Percentiles rank a stretch among this genome's conserved stretches.
Evolutionary conservation across 148 eudicot species (phyloP).

Genomic region (Fagopyrum esculentum): DNA sequence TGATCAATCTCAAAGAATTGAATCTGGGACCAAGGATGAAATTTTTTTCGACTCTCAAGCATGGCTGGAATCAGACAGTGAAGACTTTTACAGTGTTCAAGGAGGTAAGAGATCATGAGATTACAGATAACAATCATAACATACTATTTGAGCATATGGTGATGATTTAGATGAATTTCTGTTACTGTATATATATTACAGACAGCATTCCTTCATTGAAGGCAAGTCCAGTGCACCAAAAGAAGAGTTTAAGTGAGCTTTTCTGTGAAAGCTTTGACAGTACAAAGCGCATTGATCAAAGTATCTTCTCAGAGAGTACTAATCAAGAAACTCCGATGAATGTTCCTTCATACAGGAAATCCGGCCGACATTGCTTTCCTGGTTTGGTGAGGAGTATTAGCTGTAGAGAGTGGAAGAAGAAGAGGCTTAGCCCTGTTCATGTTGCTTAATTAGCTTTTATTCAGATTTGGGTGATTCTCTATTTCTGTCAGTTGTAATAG

Average conservation of each 20-base stretch:
- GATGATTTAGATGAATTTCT: not conserved
- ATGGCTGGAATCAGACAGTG: constrained; percentile 12
- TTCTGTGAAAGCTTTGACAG: no score
- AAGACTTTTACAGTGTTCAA: constrained; percentile 15
- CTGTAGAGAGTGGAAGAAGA: constrained; percentile 14
- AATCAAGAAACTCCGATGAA: no score
- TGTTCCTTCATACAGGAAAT: not conserved
- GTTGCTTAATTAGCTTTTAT: not conserved
- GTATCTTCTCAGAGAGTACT: no score
- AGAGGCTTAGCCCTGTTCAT: not conserved
- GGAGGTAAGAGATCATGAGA: constrained; percentile 6
- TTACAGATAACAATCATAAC: no score
- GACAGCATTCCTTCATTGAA: not conserved
- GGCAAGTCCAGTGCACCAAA: constrained; percentile 3
- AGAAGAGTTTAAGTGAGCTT: no score
- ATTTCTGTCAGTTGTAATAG: no score
- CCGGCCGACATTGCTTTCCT: constrained; percentile 9
- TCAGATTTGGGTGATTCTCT: no score
- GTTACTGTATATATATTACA: not conserved
- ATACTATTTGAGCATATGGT: not conserved
- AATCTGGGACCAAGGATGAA: not conserved
- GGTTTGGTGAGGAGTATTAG: constrained; percentile 14
- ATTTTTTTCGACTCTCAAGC: constrained; percentile 10
- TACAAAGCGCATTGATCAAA: no score
- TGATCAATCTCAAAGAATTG: not conserved